A percentile compares a stretch with the other conserved stretches of the same genome.
Conservation (phyloP, 306 rosid genomes). For the Rubus idaeus region DNA sequence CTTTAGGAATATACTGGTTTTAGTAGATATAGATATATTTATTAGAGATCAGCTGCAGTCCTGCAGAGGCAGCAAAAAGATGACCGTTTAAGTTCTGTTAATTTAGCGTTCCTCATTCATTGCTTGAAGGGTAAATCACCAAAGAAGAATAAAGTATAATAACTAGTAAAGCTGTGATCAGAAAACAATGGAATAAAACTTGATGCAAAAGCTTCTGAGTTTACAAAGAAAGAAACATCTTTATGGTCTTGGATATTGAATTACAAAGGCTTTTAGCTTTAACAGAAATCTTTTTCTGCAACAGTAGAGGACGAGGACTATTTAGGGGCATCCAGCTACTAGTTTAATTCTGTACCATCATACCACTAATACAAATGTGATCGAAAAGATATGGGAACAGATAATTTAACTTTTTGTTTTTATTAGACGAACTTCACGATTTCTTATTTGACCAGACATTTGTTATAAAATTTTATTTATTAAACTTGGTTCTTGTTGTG, state of each 20-base stretch:
- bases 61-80: not conserved
- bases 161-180: not conserved
- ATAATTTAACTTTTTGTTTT: not conserved
- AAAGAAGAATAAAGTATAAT: not conserved
- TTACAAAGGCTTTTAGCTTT: not conserved
- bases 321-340: not conserved
- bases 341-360: not conserved
- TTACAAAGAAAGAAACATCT: not conserved
- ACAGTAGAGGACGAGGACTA: not conserved
- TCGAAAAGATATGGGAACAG: no score
- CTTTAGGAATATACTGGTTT: not conserved
- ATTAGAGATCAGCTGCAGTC: no score
- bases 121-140: not conserved
- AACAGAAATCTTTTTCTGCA: not conserved
- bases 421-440: not conserved
- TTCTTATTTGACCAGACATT: not conserved
- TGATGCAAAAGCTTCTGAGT: not conserved
- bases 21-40: not conserved
- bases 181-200: not conserved
- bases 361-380: not conserved
- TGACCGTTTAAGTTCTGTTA: not conserved
- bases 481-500: slow-evolving; percentile 8
- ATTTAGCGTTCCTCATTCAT: not conserved
- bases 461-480: not conserved
- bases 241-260: not conserved